These are phyloP conservation scores for Agaricus subrufescens DNA, from an alignment of 768 basidiomycete species.

Conservation along the genomic window DNA sequence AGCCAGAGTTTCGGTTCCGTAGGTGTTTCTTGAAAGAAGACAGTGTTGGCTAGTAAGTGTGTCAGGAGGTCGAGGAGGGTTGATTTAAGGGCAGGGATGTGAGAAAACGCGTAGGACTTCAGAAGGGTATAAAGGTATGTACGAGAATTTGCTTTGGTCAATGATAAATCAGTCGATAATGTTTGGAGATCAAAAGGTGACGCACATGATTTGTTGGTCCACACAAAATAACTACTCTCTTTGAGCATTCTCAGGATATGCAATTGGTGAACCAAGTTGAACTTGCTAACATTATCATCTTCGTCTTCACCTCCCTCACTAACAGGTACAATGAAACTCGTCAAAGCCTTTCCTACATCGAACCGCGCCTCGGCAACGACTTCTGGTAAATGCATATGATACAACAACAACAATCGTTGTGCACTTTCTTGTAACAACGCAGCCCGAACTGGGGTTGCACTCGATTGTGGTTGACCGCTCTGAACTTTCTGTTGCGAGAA, in stretches of 20 bases:
- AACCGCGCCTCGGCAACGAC: conserved; percentile 78
- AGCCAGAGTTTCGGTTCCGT: conserved; percentile 77
- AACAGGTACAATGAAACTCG: conserved; percentile 31
- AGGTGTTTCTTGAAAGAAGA: conserved; percentile 76
- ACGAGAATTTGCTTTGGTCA: conserved; percentile 25
- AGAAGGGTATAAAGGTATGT: conserved; percentile 75
- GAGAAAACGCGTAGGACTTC: conserved; percentile 49
- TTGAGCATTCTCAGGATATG: conserved; percentile 74
- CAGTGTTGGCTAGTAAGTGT: conserved; percentile 62
- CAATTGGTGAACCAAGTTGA: conserved; percentile 58
- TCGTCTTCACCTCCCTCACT: conserved; percentile 14
- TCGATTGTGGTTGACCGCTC: background rate
- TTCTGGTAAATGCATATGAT: conserved; percentile 71
- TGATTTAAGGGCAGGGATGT: conserved; percentile 41
- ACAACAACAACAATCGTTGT: conserved; percentile 79
- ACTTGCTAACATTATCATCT: conserved; percentile 15
- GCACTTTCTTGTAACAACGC: conserved; percentile 77
- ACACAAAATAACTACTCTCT: conserved; percentile 75
- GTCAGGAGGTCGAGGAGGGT: conserved; percentile 47
- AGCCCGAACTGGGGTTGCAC: conserved; percentile 32
- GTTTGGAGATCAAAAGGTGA: background rate
- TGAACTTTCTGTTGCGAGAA: conserved; percentile 59
- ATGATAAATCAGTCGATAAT: background rate
- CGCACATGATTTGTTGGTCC: conserved; percentile 71
- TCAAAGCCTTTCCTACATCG: conserved; percentile 78